These are phyloP conservation scores for Lyophyllum atratum DNA, from an alignment of 768 basidiomycete genomes.

Conservation along the genomic window DNA sequence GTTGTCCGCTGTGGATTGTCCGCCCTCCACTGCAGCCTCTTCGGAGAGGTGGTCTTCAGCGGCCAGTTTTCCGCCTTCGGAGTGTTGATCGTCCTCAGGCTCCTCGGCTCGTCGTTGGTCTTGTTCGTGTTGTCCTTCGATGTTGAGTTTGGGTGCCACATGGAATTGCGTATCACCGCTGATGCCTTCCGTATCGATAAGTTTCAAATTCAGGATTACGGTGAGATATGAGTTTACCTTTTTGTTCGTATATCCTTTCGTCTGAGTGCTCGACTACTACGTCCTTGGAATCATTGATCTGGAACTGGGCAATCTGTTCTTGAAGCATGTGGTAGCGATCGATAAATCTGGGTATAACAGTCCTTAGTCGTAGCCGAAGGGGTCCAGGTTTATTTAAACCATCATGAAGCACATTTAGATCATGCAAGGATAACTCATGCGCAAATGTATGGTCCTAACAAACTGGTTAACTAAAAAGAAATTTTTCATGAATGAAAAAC, in stretches of 20 bases:
- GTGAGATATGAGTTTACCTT: neutral
- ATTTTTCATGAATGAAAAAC: neutral
- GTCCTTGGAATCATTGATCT: constrained; percentile 11
- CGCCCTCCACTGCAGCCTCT: neutral
- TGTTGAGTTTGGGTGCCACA: neutral
- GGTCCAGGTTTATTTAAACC: constrained; percentile 62
- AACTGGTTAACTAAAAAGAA: neutral
- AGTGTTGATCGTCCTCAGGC: neutral
- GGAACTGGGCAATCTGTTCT: constrained; percentile 46
- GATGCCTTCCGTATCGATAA: neutral
- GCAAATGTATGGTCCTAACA: constrained; percentile 68
- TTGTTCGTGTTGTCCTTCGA: neutral
- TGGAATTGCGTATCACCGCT: neutral
- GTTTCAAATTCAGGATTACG: neutral
- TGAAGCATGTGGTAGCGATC: constrained; percentile 65
- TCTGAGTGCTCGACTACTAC: neutral
- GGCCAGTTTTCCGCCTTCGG: neutral
- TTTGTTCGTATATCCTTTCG: constrained; percentile 12
- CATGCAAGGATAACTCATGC: constrained; percentile 71
- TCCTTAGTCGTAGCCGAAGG: constrained; percentile 57
- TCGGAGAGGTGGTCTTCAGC: neutral
- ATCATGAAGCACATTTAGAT: constrained; percentile 71
- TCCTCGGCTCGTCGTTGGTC: neutral
- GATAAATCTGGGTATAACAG: constrained; percentile 60
- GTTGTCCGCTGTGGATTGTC: neutral